phyloP scores from a whole-genome alignment of 441 rosid species.

The Mallotus repandus region DNA sequence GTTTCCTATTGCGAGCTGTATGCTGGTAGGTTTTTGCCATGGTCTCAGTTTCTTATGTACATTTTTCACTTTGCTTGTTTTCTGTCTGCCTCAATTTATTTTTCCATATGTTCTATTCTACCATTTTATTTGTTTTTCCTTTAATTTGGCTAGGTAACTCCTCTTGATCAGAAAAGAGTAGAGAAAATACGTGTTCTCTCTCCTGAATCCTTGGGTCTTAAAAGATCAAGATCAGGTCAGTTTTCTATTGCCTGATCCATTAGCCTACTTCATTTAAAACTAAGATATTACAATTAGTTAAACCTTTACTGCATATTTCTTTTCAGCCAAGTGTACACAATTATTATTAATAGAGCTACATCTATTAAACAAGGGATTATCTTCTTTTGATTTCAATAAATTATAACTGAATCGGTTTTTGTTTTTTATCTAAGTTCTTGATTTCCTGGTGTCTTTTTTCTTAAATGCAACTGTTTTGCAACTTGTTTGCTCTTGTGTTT shows the following conservation, averaged over 20 bases:
- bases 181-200: constrained; percentile 29
- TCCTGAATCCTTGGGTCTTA: constrained; percentile 45
- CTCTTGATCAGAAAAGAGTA: constrained; percentile 25
- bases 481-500: background rate
- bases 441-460: background rate
- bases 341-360: no score
- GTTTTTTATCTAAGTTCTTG: background rate
- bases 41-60: background rate
- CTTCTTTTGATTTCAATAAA: no score
- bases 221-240: constrained; percentile 72
- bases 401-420: no score
- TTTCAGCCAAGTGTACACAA: no score
- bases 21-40: background rate
- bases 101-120: background rate
- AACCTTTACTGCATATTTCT: no score
- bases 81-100: constrained; percentile 1
- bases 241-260: constrained; percentile 10
- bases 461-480: background rate
- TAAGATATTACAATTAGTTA: no score
- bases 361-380: no score
- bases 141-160: constrained; percentile 38
- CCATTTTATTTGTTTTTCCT: background rate
- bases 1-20: background rate
- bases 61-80: background rate
- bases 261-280: background rate